Evolutionary conservation across 2,329 filamentous ascomycete species (phyloP).

Genomic region (Davidsoniella neocaledoniae): DNA sequence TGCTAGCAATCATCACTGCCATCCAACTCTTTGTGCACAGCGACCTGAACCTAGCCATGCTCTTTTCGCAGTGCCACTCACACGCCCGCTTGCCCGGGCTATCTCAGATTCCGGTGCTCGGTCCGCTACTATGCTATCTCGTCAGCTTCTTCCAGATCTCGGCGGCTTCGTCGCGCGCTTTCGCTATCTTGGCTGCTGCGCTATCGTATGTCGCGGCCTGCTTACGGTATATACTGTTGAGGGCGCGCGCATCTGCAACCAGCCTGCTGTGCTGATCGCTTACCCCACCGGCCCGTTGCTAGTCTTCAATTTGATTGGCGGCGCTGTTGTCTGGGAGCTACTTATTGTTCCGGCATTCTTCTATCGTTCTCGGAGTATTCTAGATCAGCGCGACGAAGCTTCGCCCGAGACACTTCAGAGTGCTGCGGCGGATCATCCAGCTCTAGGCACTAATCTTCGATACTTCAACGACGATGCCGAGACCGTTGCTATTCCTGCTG

Average conservation of each 20-base stretch:
- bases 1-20: conserved; percentile 28
- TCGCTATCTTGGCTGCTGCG: conserved; percentile 25
- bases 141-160: conserved; percentile 32
- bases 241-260: conserved; percentile 28
- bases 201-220: conserved; percentile 29
- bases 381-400: conserved; percentile 16
- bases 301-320: conserved; percentile 31
- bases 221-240: conserved; percentile 34
- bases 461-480: conserved; percentile 30
- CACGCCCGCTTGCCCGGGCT: conserved; percentile 28
- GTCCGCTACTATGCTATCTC: conserved; percentile 31
- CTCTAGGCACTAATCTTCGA: conserved; percentile 19
- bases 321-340: conserved; percentile 34
- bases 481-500: conserved; percentile 37
- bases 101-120: conserved; percentile 28
- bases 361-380: conserved; percentile 23
- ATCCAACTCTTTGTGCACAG: conserved; percentile 27
- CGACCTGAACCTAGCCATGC: conserved; percentile 33
- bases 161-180: conserved; percentile 24
- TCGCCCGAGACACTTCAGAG: conserved; percentile 14
- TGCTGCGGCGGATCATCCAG: conserved; percentile 17
- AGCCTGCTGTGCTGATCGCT: conserved; percentile 21
- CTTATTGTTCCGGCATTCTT: conserved; percentile 34
- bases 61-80: conserved; percentile 37
- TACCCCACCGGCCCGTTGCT: conserved; percentile 28